Conservation (phyloP, 1,284 basidiomycete species). For the Sporisorium graminicola region DNA sequence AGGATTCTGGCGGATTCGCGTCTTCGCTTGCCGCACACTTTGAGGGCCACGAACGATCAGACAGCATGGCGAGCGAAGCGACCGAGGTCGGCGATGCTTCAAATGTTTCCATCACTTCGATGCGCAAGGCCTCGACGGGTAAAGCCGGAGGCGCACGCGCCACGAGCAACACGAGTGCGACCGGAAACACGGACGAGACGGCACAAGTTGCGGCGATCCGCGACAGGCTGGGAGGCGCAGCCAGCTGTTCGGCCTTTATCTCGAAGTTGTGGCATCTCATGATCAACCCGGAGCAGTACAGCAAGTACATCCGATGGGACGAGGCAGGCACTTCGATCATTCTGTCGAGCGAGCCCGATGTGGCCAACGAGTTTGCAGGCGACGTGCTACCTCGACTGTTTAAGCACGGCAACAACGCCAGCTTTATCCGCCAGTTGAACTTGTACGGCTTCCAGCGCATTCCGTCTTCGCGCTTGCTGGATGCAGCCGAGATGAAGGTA, state of each 20-base stretch:
- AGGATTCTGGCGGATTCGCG: constrained; percentile 39
- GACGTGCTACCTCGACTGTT: constrained; percentile 66
- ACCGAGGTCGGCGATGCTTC: constrained; percentile 45
- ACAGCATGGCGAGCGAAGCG: constrained; percentile 51
- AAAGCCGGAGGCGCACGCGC: constrained; percentile 27
- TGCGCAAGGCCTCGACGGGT: constrained; percentile 23
- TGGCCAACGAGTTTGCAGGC: constrained; percentile 65
- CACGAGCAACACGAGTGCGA: constrained; percentile 44
- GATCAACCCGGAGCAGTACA: constrained; percentile 65
- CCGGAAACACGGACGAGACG: constrained; percentile 58
- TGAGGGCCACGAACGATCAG: constrained; percentile 53
- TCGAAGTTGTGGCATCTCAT: constrained; percentile 69
- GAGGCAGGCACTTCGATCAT: constrained; percentile 67
- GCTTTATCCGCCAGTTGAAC: constrained; percentile 68
- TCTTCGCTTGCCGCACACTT: constrained; percentile 45
- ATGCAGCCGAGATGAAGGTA: constrained; percentile 61
- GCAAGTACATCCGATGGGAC: constrained; percentile 65
- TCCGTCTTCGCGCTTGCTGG: constrained; percentile 63
- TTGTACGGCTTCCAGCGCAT: constrained; percentile 69
- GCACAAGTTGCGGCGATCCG: constrained; percentile 67
- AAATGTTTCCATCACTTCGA: constrained; percentile 10
- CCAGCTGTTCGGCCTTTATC: constrained; percentile 69
- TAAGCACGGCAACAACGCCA: constrained; percentile 69
- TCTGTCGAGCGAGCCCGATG: constrained; percentile 64
- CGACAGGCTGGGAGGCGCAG: constrained; percentile 66